These are phyloP conservation scores for Aspergillus ellipticus DNA, from an alignment of 495 filamentous ascomycete genomes.

Conservation along the genomic window DNA sequence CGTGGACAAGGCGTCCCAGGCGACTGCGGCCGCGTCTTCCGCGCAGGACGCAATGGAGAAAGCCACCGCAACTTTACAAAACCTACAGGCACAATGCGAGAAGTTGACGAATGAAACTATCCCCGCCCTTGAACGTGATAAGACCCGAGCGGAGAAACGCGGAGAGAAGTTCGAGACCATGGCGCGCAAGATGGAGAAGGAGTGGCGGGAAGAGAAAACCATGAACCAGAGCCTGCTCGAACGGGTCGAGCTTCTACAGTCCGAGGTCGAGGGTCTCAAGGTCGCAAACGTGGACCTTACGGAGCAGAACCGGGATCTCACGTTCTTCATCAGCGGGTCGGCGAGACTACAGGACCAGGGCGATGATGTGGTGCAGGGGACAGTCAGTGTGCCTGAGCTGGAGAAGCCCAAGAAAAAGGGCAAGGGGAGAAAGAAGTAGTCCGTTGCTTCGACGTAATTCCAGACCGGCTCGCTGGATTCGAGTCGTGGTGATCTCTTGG, in stretches of 20 bases:
- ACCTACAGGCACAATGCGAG: conserved; percentile 53
- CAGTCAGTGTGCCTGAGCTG: conserved; percentile 48
- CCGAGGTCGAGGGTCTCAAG: conserved; percentile 52
- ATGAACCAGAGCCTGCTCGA: conserved; percentile 76
- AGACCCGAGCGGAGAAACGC: conserved; percentile 60
- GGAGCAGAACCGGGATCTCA: conserved; percentile 87
- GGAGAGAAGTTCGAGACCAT: conserved; percentile 69
- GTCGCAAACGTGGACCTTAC: conserved; percentile 58
- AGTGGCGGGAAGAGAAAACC: conserved; percentile 83
- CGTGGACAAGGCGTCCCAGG: conserved; percentile 82
- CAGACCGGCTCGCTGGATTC: no score
- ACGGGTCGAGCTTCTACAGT: conserved; percentile 63
- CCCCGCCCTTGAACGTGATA: conserved; percentile 63
- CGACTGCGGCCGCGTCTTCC: conserved; percentile 59
- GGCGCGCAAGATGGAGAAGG: conserved; percentile 69
- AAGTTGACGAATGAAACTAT: conserved; percentile 56
- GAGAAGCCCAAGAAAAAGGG: conserved; percentile 54
- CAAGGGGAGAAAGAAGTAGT: conserved; percentile 34
- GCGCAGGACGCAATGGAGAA: conserved; percentile 53
- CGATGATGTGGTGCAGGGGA: conserved; percentile 58
- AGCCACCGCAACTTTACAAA: conserved; percentile 48
- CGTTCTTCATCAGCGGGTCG: conserved; percentile 80
- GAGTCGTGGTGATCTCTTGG: no score
- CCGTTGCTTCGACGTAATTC: no score
- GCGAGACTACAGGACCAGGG: conserved; percentile 72